Evolutionary conservation across 2,329 filamentous ascomycete genomes (phyloP), one percentile per base, ranked within the genome.

Genomic region (Acrocalymma vagum): DNA sequence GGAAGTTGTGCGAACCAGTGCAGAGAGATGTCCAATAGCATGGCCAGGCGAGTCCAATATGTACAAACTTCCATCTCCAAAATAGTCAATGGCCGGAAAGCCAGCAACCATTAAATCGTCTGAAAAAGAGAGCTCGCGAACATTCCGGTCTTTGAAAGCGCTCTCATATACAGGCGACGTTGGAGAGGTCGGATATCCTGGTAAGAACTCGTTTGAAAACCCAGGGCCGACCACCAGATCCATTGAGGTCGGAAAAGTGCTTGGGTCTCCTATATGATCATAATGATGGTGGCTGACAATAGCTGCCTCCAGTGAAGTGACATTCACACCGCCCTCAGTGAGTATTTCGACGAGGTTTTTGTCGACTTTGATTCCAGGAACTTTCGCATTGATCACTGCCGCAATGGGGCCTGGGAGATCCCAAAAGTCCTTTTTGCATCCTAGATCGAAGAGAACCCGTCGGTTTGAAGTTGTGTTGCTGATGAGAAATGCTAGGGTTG

Each of bases 41-140:
- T 82, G 79, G 1, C 81, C 81, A 0, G 79, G 78, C 3, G 74
- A 72, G 48, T 79, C 67, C 18, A 83, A 67, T 2, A 83, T 67
- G 53, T 81, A 82, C 48, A 84, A 80, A 15, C 67, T 74, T 1
- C 79, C 80, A 53, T 84, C 80, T 3, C 74, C 73, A 39, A 82
- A 83, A 53, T 75, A 82, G 54, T 84, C 80, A 17, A 68, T 62
- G 2, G 77, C 77, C 21, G 67, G 52, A 53, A 78, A 79, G 7
- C 69, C 55, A 1, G 75, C 77, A 14, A 79, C 73, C 14, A 36
- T 45, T 4, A 52, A 31, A 13, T 32, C 37, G 10, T 26, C 20
- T 3, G 52, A 38, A 21, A 62, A 61, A 2, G 30, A 29, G 21
- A 65, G 48, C 29, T 65, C 63, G 11, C 52, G 52, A 9, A 65